Evolutionary conservation across 2,329 filamentous ascomycete genomes (phyloP).

Genomic region (Cordyceps farinosa): DNA sequence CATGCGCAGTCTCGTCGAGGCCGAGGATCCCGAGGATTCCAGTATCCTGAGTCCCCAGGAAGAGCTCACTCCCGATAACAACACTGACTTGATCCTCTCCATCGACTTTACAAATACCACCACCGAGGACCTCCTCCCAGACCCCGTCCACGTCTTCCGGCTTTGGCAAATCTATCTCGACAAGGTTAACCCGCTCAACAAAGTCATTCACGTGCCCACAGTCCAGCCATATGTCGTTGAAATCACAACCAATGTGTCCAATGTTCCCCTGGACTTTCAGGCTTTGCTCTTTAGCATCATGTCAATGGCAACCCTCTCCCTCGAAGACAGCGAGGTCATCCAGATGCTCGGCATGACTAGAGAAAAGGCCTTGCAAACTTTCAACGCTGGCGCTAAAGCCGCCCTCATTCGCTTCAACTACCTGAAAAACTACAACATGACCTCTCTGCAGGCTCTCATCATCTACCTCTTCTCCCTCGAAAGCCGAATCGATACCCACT

Average conservation of each 20-base stretch:
- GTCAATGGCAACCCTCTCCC: constrained; percentile 53
- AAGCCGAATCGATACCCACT: constrained; percentile 56
- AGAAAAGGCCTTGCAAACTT: constrained; percentile 48
- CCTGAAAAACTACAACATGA: constrained; percentile 54
- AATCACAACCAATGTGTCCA: constrained; percentile 53
- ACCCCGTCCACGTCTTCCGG: constrained; percentile 61
- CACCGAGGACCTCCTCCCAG: constrained; percentile 56
- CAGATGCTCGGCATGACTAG: constrained; percentile 49
- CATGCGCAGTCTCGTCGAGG: constrained; percentile 57
- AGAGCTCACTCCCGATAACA: constrained; percentile 48
- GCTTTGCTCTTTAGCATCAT: constrained; percentile 65
- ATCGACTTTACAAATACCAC: constrained; percentile 38
- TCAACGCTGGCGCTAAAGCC: constrained; percentile 48
- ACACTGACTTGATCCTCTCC: constrained; percentile 47
- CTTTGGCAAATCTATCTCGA: constrained; percentile 74
- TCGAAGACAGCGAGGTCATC: constrained; percentile 53
- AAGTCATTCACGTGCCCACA: constrained; percentile 68
- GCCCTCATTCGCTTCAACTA: constrained; percentile 54
- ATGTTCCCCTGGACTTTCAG: constrained; percentile 55
- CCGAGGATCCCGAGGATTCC: constrained; percentile 45
- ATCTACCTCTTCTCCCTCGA: constrained; percentile 57
- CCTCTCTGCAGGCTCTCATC: constrained; percentile 56
- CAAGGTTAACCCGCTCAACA: constrained; percentile 70
- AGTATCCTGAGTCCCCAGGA: constrained; percentile 49
- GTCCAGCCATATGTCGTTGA: constrained; percentile 63